Conservation (phyloP, 305 asterid genomes). For the Fraxinus xanthoxyloides region DNA sequence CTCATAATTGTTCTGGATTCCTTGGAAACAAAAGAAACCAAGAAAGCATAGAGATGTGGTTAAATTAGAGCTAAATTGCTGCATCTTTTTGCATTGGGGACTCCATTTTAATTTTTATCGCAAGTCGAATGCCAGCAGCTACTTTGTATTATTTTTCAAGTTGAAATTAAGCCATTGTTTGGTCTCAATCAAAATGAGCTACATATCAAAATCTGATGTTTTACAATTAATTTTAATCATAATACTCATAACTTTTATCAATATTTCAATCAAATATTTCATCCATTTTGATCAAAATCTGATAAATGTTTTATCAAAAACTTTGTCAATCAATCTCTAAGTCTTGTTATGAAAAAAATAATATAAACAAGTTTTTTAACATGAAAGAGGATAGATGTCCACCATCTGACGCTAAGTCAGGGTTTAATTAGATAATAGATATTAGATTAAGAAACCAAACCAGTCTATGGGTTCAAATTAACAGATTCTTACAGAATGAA, state of each 20-base stretch:
- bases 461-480: not conserved
- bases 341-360: not conserved
- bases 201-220: not conserved
- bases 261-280: too few species aligned
- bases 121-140: not conserved
- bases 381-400: not conserved
- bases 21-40: not conserved
- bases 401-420: not conserved
- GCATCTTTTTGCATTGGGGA: not conserved
- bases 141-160: not conserved
- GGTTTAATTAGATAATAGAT: not conserved
- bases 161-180: not conserved
- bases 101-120: not conserved
- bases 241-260: not conserved
- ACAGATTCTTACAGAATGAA: not conserved
- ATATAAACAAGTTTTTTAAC: not conserved
- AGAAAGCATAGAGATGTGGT: not conserved
- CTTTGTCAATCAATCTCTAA: not conserved
- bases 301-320: too few species aligned
- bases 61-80: not conserved
- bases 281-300: too few species aligned
- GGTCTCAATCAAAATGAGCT: not conserved
- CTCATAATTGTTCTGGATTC: not conserved
- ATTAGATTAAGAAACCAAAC: not conserved
- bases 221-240: not conserved